Conservation (phyloP, 225 moss, liverwort and hornwort genomes). For the Lunularia cruciata region DNA sequence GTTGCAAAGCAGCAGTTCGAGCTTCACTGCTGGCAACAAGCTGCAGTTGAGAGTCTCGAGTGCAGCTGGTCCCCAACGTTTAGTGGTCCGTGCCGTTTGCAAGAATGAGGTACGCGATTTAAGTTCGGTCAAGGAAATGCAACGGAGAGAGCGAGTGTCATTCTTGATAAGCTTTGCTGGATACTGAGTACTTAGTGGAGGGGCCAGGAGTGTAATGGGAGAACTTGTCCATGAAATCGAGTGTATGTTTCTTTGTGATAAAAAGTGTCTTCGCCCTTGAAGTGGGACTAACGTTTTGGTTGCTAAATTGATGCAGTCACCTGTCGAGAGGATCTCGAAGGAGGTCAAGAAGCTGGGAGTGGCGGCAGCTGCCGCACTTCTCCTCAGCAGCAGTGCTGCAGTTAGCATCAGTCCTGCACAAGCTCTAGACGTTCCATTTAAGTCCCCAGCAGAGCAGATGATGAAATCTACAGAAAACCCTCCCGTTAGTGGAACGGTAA, state of each 20-base stretch:
- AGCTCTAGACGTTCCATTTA: not conserved
- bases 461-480: not conserved
- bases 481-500: slow-evolving; percentile 1
- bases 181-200: no score
- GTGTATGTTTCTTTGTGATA: not conserved
- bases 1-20: slow-evolving; percentile 3
- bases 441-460: no score
- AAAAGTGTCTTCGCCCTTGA: not conserved
- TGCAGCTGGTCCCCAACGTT: not conserved
- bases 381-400: slow-evolving; percentile 5
- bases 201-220: not conserved
- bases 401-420: slow-evolving; percentile 14
- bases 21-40: slow-evolving; percentile 6
- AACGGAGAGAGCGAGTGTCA: not conserved
- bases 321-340: not conserved
- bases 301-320: slow-evolving; percentile 2
- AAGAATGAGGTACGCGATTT: slow-evolving; percentile 18
- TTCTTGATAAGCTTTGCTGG: not conserved
- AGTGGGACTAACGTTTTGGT: not conserved
- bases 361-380: slow-evolving; percentile 18
- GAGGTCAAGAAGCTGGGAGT: slow-evolving; percentile 14
- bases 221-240: not conserved
- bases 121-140: not conserved
- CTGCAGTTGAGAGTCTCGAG: not conserved
- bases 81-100: slow-evolving; percentile 9